Conservation (phyloP, 2,329 filamentous ascomycete species). For the Biscogniauxia marginata region DNA sequence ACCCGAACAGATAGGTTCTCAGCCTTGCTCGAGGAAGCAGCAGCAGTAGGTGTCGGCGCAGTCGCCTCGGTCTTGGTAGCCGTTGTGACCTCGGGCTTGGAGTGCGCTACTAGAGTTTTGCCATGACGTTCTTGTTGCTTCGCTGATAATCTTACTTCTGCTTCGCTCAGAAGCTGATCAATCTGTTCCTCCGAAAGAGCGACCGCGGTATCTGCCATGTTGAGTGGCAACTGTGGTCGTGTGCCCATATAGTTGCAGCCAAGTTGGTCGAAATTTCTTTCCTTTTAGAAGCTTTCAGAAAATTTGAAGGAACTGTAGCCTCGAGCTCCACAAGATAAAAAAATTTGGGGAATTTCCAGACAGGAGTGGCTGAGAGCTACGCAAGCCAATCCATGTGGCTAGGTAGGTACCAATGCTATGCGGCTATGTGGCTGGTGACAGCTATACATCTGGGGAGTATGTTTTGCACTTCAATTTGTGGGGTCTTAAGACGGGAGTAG, state of each 20-base stretch:
- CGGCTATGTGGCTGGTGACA: not conserved
- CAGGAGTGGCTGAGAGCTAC: not conserved
- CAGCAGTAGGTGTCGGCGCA: slow-evolving; percentile 7
- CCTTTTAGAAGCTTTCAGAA: not conserved
- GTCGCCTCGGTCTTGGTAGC: slow-evolving; percentile 8
- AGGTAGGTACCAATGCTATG: not conserved
- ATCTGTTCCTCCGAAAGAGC: slow-evolving; percentile 63
- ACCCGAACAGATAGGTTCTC: slow-evolving; percentile 28
- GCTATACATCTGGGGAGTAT: too few relatives aligned
- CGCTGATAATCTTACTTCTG: slow-evolving; percentile 53
- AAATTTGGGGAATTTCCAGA: not conserved
- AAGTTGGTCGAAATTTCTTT: not conserved
- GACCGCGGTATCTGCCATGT: slow-evolving; percentile 33
- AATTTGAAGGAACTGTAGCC: not conserved
- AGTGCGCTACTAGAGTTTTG: slow-evolving; percentile 27
- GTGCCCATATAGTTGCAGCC: not conserved
- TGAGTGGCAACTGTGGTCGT: slow-evolving; percentile 11
- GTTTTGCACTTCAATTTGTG: too few relatives aligned
- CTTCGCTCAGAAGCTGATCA: slow-evolving; percentile 60
- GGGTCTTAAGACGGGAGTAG: too few relatives aligned
- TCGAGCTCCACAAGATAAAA: not conserved
- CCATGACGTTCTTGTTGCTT: slow-evolving; percentile 25
- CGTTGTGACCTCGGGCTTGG: slow-evolving; percentile 34
- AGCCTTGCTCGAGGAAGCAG: slow-evolving; percentile 6
- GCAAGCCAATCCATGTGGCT: too few relatives aligned